Evolutionary conservation across 2,329 filamentous ascomycete genomes (phyloP).

Genomic region (Fusarium marasasianum): DNA sequence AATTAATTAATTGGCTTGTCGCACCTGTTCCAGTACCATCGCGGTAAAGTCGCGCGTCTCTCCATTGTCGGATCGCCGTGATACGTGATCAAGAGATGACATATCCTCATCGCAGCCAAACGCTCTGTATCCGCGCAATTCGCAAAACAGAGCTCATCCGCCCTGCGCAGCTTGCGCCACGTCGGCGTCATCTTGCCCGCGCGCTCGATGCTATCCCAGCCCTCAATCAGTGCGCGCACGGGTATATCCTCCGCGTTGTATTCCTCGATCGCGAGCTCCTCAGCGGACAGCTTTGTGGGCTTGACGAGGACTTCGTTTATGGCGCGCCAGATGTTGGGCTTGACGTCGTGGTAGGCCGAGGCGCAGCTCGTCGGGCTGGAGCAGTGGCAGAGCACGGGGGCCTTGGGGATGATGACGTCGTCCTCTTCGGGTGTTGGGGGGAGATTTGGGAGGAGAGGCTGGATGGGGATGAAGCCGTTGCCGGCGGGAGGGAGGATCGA

Average conservation of each 20-base stretch:
- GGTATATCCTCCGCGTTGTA: constrained; percentile 39
- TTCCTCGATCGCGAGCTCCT: constrained; percentile 33
- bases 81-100: constrained; percentile 41
- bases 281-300: constrained; percentile 13
- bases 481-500: constrained; percentile 1
- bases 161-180: constrained; percentile 41
- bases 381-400: constrained; percentile 9
- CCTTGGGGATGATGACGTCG: constrained; percentile 19
- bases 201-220: constrained; percentile 44
- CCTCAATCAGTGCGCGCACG: constrained; percentile 39
- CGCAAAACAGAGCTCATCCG: constrained; percentile 40
- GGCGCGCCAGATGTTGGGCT: constrained; percentile 39
- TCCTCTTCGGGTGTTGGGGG: background rate
- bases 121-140: constrained; percentile 33
- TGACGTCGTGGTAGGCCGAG: background rate
- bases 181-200: constrained; percentile 38
- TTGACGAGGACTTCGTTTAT: constrained; percentile 36
- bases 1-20: background rate
- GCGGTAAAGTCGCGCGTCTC: constrained; percentile 34
- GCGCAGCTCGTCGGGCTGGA: constrained; percentile 4
- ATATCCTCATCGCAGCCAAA: constrained; percentile 38
- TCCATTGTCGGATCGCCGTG: constrained; percentile 40
- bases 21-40: constrained; percentile 43
- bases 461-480: background rate
- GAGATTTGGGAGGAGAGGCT: background rate